Conservation (phyloP, 1,284 basidiomycete species). For the Apiotrichum montevideense region DNA sequence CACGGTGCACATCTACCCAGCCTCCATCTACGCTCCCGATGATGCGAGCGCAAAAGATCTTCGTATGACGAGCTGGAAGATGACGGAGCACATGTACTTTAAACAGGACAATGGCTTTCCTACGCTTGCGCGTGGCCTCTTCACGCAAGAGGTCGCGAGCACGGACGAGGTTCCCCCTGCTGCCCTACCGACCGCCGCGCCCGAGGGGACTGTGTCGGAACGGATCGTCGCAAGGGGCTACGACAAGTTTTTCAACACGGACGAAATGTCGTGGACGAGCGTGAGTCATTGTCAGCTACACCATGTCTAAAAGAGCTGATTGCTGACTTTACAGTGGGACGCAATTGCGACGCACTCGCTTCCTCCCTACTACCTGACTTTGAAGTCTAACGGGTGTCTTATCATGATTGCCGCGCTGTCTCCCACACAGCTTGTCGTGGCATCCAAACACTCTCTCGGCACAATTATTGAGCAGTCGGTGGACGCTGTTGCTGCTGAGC, state of each 20-base stretch:
- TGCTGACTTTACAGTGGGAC: conserved; percentile 61
- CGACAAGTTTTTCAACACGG: conserved; percentile 99
- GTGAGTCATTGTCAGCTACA: conserved; percentile 51
- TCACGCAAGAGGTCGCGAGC: conserved; percentile 54
- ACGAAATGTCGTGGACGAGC: conserved; percentile 88
- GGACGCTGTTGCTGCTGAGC: neutral
- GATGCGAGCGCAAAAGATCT: conserved; percentile 15
- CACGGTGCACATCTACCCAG: conserved; percentile 37
- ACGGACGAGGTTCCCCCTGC: conserved; percentile 22
- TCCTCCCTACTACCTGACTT: conserved; percentile 78
- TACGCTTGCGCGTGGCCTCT: conserved; percentile 80
- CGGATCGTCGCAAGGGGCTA: conserved; percentile 87
- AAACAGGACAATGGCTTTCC: conserved; percentile 82
- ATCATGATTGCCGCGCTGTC: conserved; percentile 90
- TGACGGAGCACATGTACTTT: conserved; percentile 91
- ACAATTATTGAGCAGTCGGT: conserved; percentile 32
- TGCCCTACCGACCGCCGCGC: conserved; percentile 21
- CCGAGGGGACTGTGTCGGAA: conserved; percentile 23
- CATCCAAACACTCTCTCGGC: conserved; percentile 88
- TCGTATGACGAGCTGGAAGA: conserved; percentile 77
- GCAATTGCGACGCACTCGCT: conserved; percentile 65
- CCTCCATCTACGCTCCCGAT: conserved; percentile 27
- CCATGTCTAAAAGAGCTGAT: no score
- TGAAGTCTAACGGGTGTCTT: conserved; percentile 97
- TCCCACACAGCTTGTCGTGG: conserved; percentile 67